Evolutionary conservation across 2,329 filamentous ascomycete genomes (phyloP).

Genomic region (Amauroascus niger): DNA sequence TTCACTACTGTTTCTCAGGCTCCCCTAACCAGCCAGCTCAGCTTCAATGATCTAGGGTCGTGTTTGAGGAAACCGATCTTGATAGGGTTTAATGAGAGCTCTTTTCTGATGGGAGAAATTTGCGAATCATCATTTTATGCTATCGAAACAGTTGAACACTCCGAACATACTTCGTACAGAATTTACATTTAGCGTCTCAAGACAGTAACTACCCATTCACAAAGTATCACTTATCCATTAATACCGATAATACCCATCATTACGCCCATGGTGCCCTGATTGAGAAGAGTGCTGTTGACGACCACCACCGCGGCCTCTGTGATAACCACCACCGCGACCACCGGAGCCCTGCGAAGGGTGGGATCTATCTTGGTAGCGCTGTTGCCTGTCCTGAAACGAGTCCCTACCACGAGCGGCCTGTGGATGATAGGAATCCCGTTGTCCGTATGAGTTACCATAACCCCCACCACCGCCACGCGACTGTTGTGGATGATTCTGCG

Average conservation of each 20-base stretch:
- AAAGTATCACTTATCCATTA: constrained; percentile 12
- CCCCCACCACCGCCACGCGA: constrained; percentile 13
- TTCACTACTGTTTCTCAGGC: too few species aligned
- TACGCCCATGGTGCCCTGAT: constrained; percentile 22
- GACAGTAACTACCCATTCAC: background rate
- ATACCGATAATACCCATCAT: constrained; percentile 35
- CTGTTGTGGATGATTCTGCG: constrained; percentile 7
- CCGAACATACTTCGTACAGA: background rate
- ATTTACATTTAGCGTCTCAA: background rate
- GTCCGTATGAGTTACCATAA: constrained; percentile 10
- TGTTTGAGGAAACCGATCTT: too few species aligned
- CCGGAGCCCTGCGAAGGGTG: constrained; percentile 18
- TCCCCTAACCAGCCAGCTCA: too few species aligned
- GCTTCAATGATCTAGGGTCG: too few species aligned
- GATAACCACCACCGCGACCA: constrained; percentile 21
- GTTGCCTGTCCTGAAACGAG: constrained; percentile 15
- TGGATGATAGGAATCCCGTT: constrained; percentile 12
- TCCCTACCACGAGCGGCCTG: constrained; percentile 10
- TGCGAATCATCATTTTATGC: too few species aligned
- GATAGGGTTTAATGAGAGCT: too few species aligned
- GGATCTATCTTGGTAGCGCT: constrained; percentile 20
- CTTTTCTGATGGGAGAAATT: too few species aligned
- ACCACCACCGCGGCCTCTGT: constrained; percentile 22
- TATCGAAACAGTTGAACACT: background rate
- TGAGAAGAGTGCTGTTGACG: constrained; percentile 12